phyloP scores from a whole-genome alignment of 345 rosid species.

The Capsella bursapastoris region DNA sequence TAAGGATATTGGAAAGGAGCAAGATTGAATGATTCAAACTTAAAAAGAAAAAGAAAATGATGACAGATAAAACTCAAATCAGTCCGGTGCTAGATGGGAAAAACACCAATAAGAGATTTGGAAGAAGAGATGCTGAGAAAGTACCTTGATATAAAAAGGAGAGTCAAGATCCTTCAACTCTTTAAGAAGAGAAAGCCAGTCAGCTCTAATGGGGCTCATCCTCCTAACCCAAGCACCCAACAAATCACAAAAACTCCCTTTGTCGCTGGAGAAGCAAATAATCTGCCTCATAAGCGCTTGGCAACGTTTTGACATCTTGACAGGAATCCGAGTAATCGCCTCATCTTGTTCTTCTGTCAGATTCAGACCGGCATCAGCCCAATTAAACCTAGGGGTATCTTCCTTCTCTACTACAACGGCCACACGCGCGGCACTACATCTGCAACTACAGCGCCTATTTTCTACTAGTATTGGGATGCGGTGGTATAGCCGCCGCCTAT shows the following conservation, averaged over 20 bases:
- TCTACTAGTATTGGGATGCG: slow-evolving; percentile 19
- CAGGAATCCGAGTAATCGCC: slow-evolving; percentile 60
- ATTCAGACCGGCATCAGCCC: slow-evolving; percentile 57
- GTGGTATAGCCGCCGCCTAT: slow-evolving; percentile 17
- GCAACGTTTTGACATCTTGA: slow-evolving; percentile 67
- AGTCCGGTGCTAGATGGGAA: not conserved
- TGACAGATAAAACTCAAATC: not conserved
- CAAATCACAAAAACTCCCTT: slow-evolving; percentile 53
- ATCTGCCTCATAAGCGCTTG: slow-evolving; percentile 73
- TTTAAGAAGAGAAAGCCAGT: slow-evolving; percentile 81
- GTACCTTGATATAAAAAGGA: slow-evolving; percentile 69
- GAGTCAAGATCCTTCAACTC: slow-evolving; percentile 61
- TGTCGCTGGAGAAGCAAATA: slow-evolving; percentile 53
- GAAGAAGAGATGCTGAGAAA: not conserved
- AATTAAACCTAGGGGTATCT: slow-evolving; percentile 49
- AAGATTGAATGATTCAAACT: not conserved
- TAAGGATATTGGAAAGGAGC: slow-evolving; percentile 30
- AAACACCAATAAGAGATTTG: not conserved
- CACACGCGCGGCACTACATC: slow-evolving; percentile 28
- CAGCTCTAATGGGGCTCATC: slow-evolving; percentile 77
- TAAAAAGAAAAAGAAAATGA: not conserved
- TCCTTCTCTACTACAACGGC: slow-evolving; percentile 31
- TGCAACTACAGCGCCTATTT: slow-evolving; percentile 27
- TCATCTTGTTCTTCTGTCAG: slow-evolving; percentile 56
- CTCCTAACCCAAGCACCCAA: slow-evolving; percentile 71